phyloP scores from a whole-genome alignment of 164 flowering plant species.

The Liquidambar formosana region DNA sequence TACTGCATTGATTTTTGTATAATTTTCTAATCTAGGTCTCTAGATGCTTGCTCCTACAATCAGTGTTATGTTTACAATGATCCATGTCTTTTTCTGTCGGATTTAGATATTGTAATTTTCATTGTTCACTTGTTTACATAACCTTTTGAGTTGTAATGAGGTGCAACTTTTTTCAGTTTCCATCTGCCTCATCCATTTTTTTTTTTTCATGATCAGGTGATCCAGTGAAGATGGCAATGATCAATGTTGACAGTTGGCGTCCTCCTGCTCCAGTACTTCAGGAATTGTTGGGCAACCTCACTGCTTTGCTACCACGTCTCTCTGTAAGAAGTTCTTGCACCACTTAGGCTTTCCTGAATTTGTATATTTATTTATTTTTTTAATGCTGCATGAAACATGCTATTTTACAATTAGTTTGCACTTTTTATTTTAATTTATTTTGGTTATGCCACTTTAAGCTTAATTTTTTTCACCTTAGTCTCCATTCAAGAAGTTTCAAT shows the following conservation, averaged over 20 bases:
- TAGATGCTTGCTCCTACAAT: background rate
- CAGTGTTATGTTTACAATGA: background rate
- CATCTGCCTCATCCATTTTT: background rate
- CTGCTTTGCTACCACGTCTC: constrained; percentile 68
- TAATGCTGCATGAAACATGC: background rate
- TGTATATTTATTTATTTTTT: constrained; percentile 3
- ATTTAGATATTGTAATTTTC: background rate
- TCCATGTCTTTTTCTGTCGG: background rate
- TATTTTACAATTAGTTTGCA: too few species aligned
- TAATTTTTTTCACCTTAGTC: too few species aligned
- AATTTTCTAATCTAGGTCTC: background rate
- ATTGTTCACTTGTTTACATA: background rate
- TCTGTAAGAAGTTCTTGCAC: constrained; percentile 52
- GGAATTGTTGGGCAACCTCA: constrained; percentile 55
- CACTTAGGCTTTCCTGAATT: background rate
- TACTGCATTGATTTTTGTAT: background rate
- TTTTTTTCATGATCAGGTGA: constrained; percentile 54
- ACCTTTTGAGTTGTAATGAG: background rate
- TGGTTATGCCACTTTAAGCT: too few species aligned
- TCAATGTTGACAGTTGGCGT: constrained; percentile 43
- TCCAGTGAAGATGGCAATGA: constrained; percentile 81
- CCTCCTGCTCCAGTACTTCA: constrained; percentile 49
- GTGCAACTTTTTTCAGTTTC: background rate
- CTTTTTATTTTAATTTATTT: too few species aligned
- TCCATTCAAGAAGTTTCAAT: too few species aligned